A percentile compares a stretch with the other conserved stretches of the same genome.
Evolutionary conservation across 352 stramenopile genomes (phyloP).

Genomic region (Globisporangium perplexum): DNA sequence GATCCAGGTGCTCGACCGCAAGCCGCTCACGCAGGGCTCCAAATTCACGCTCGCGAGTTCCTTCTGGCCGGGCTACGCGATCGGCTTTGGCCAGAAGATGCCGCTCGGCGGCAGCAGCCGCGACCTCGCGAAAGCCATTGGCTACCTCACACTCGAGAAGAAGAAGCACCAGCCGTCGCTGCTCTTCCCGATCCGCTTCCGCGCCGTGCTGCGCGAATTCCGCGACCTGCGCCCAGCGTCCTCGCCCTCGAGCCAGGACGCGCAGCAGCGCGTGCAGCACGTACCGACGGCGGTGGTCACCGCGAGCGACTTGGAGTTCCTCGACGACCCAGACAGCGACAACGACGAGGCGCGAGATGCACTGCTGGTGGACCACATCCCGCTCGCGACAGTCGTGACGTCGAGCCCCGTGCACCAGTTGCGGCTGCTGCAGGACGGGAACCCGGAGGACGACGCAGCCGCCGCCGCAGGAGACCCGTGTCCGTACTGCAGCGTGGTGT

Average conservation of each 20-base stretch:
- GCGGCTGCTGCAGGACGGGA: not conserved
- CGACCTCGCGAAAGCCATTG: slow-evolving; percentile 46
- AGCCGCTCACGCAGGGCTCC: slow-evolving; percentile 34
- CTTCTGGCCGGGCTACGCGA: slow-evolving; percentile 42
- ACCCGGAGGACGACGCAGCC: slow-evolving; percentile 22
- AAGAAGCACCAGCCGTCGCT: slow-evolving; percentile 52
- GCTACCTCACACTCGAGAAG: slow-evolving; percentile 62
- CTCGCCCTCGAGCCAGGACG: slow-evolving; percentile 10
- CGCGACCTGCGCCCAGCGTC: slow-evolving; percentile 21
- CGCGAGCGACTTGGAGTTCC: slow-evolving; percentile 43
- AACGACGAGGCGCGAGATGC: slow-evolving; percentile 27
- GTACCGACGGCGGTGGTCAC: slow-evolving; percentile 39
- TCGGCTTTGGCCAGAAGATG: slow-evolving; percentile 55
- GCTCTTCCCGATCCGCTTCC: slow-evolving; percentile 55
- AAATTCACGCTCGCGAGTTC: slow-evolving; percentile 58
- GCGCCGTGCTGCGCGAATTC: slow-evolving; percentile 30
- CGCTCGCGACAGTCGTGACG: slow-evolving; percentile 21
- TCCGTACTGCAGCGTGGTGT: slow-evolving; percentile 42
- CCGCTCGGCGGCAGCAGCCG: slow-evolving; percentile 34
- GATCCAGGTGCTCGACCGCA: slow-evolving; percentile 48
- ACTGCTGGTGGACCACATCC: slow-evolving; percentile 24
- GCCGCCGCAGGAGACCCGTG: slow-evolving; percentile 33
- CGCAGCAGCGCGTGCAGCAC: not conserved
- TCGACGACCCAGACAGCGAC: slow-evolving; percentile 9
- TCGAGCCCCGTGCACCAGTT: not conserved